These are phyloP conservation scores for Oryza punctata DNA, from an alignment of 176 grass and related monocot genomes.

Conservation along the genomic window DNA sequence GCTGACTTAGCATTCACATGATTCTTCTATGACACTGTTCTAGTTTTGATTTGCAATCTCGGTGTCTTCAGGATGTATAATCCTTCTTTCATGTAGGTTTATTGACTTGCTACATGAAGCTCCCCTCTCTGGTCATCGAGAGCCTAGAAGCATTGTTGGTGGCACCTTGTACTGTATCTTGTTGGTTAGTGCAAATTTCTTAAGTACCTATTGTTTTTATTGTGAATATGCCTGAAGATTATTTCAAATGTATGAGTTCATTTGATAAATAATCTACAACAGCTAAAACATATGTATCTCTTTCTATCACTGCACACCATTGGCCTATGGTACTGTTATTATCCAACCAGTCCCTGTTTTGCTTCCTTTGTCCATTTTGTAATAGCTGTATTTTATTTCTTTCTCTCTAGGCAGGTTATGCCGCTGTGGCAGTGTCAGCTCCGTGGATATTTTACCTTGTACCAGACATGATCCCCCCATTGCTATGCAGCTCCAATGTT, in stretches of 20 bases:
- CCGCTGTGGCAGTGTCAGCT: slow-evolving; percentile 70
- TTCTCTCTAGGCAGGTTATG: slow-evolving; percentile 73
- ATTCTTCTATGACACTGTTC: background rate
- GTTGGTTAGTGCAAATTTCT: slow-evolving; percentile 71
- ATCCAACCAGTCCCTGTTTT: background rate
- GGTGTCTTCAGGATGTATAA: slow-evolving; percentile 6
- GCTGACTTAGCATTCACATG: background rate
- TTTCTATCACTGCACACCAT: background rate
- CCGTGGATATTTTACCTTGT: slow-evolving; percentile 86
- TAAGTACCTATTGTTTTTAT: background rate
- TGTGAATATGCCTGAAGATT: background rate
- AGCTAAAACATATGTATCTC: background rate
- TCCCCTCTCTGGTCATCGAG: slow-evolving; percentile 71
- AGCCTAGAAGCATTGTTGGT: slow-evolving; percentile 83
- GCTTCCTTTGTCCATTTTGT: slow-evolving; percentile 9
- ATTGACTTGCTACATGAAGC: slow-evolving; percentile 87
- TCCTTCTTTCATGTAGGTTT: slow-evolving; percentile 57
- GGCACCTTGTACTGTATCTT: slow-evolving; percentile 83
- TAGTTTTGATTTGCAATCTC: background rate
- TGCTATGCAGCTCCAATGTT: slow-evolving; percentile 89
- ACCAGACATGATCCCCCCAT: slow-evolving; percentile 67
- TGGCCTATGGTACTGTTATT: background rate
- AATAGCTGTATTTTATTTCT: slow-evolving; percentile 27
- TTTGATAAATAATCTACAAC: background rate
- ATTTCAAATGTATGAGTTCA: background rate